A percentile compares a stretch with the other conserved stretches of the same genome.
Conservation (phyloP, 306 rosid genomes). For the Morella rubra region DNA sequence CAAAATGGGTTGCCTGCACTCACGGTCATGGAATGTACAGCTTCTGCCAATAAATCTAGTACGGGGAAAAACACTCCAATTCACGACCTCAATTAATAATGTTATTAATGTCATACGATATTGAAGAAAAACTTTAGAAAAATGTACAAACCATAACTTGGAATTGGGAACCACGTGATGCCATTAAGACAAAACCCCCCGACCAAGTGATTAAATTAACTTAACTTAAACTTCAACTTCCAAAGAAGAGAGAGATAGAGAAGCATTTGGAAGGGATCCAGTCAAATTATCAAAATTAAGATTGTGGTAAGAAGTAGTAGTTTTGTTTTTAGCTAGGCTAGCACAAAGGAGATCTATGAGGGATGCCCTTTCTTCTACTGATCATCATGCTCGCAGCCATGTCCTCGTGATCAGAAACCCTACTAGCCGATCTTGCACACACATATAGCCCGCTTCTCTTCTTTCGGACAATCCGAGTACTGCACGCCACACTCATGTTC, state of each 20-base stretch:
- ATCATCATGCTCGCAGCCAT: constrained; percentile 59
- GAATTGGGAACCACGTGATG: constrained; percentile 98
- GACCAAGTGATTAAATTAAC: constrained; percentile 90
- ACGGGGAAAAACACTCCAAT: neutral
- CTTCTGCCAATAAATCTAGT: neutral
- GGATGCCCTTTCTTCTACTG: constrained; percentile 94
- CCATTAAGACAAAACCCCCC: constrained; percentile 93
- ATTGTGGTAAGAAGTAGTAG: neutral
- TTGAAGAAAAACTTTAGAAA: constrained; percentile 10
- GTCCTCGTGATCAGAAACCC: constrained; percentile 65
- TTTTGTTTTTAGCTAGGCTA: constrained; percentile 12
- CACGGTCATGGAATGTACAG: neutral
- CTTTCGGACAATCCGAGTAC: constrained; percentile 59
- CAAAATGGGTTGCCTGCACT: neutral
- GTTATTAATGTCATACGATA: constrained; percentile 12
- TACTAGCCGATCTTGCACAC: constrained; percentile 63
- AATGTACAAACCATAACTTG: constrained; percentile 66
- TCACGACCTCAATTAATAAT: constrained; percentile 23
- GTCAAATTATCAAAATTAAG: constrained; percentile 47
- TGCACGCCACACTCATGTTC: constrained; percentile 57
- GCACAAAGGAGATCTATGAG: constrained; percentile 93
- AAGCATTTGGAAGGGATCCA: constrained; percentile 25
- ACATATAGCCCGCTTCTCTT: constrained; percentile 76
- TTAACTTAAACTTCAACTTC: constrained; percentile 50
- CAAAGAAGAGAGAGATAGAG: constrained; percentile 1